Percentiles rank a stretch among this genome's conserved stretches.
Conservation (phyloP, 805 yeast species). For the Cyberlindnera petersonii region DNA sequence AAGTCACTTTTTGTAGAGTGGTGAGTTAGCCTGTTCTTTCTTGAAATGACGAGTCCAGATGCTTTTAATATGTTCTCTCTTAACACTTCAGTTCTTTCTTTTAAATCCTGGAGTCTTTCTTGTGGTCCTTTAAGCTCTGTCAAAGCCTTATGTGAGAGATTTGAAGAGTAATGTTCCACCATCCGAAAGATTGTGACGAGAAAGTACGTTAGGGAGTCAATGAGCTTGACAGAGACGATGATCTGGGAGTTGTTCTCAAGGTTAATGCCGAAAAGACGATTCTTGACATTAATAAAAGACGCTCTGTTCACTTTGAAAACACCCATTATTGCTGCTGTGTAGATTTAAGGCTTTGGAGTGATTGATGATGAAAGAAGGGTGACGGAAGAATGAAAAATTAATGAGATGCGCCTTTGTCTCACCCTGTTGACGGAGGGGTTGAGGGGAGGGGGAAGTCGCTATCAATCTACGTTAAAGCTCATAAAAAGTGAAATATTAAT, state of each 20-base stretch:
- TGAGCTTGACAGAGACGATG: constrained; percentile 2
- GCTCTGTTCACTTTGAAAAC: constrained; percentile 7
- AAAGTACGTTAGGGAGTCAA: constrained; percentile 8
- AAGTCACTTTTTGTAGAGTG: not conserved
- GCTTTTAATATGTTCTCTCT: constrained; percentile 4
- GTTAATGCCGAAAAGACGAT: constrained; percentile 8
- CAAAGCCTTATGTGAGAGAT: constrained; percentile 2
- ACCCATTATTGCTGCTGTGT: constrained; percentile 2
- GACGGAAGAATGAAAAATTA: no score
- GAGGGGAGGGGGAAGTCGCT: no score
- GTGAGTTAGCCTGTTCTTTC: constrained; percentile 9
- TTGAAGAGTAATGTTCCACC: constrained; percentile 7
- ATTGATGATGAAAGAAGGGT: no score
- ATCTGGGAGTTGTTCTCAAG: constrained; percentile 1
- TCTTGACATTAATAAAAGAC: constrained; percentile 5
- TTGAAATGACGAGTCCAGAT: constrained; percentile 4
- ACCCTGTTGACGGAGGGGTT: no score
- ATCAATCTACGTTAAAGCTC: no score
- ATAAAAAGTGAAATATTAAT: no score
- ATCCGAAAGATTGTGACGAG: constrained; percentile 7
- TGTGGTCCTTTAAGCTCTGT: not conserved
- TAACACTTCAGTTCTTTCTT: not conserved
- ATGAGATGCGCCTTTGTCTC: no score
- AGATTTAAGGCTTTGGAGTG: not conserved
- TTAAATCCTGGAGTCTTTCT: not conserved